These are phyloP conservation scores for Larix sibirica DNA, from an alignment of 83 land plant genomes.

Conservation along the genomic window DNA sequence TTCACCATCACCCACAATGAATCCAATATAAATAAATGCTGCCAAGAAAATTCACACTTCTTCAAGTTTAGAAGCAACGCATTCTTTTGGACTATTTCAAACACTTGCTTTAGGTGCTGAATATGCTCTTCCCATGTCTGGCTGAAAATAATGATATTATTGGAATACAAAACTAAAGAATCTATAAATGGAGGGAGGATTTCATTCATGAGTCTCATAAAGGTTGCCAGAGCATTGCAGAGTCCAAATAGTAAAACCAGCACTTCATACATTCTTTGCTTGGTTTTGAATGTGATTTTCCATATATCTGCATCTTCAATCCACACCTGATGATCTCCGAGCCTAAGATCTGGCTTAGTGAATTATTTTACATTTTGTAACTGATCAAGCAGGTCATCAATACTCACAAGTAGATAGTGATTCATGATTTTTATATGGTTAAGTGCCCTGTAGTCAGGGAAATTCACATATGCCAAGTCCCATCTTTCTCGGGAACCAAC, in stretches of 20 bases:
- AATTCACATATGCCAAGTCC: not conserved
- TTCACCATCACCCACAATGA: not conserved
- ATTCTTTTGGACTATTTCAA: not conserved
- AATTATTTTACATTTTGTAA: not conserved
- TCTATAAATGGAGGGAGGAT: not conserved
- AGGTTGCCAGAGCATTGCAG: not conserved
- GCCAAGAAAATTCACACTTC: not conserved
- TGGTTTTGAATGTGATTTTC: not conserved
- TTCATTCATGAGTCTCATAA: slow-evolving; percentile 3
- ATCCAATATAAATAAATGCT: not conserved
- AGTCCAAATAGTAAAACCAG: not conserved
- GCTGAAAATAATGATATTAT: slow-evolving; percentile 12
- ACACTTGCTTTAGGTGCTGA: not conserved
- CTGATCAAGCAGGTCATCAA: slow-evolving; percentile 15
- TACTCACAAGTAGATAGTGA: not conserved
- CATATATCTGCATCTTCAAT: not conserved
- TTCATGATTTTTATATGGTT: not conserved
- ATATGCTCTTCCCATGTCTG: slow-evolving; percentile 11
- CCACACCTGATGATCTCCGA: not conserved
- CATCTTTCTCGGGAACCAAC: slow-evolving; percentile 4
- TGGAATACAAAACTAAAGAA: not conserved
- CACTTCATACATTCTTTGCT: not conserved
- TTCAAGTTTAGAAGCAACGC: not conserved
- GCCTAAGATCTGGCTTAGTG: not conserved
- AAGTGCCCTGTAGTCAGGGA: not conserved